Base-by-base conservation (phyloP, 345 rosid species). In the Gossypium anomalum region DNA sequence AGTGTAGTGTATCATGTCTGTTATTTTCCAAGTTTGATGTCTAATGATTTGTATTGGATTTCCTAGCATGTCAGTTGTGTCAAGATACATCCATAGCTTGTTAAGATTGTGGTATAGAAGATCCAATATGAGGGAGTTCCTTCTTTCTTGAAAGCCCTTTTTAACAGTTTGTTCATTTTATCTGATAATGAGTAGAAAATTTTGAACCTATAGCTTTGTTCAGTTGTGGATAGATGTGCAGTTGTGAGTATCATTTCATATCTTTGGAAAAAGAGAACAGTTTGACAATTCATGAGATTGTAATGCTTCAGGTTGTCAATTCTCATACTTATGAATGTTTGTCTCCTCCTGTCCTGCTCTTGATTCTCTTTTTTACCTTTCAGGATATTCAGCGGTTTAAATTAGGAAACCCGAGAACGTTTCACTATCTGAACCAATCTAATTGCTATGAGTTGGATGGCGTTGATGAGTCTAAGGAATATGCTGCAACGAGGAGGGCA, bases 341-440 rank as follows among this genome's bases (percentile, higher is more conserved):
- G 71, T 67, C 55, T 67, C 71, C 56, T 52, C 71, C 14, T 4
- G 7, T 8, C 71, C 20, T 9, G 3, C n/a, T 47, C 43, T 61
- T 65, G 63, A 15, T 41, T 61, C 45, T 7, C 56, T 80, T 65
- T 78, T 74, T 79, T 73, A 70, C 66, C 72, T 78, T 43, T 75
- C 90, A 95, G 99, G 99, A 91, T 72, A 79, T 87, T 85, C 84
- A 85, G 80, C 88, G 41, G 85, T 95, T 80, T 87, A 95, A 89
- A 78, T 81, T 95, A 81, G 97, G 89, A 63, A 86, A 89, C 75
- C 94, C 98, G 11, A 91, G 89, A 79, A 88, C 84, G 16, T 95
- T 93, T 78, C 99, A 93, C 79, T 95, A 95, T 86, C 88, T 95
- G 34, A 95, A 95, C 77, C 99, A 95, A 85, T 86, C 99, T n/a